Evolutionary conservation across 495 filamentous ascomycete species (phyloP), one percentile per base, ranked within the genome.

Genomic region (Penicillium egyptiacum): DNA sequence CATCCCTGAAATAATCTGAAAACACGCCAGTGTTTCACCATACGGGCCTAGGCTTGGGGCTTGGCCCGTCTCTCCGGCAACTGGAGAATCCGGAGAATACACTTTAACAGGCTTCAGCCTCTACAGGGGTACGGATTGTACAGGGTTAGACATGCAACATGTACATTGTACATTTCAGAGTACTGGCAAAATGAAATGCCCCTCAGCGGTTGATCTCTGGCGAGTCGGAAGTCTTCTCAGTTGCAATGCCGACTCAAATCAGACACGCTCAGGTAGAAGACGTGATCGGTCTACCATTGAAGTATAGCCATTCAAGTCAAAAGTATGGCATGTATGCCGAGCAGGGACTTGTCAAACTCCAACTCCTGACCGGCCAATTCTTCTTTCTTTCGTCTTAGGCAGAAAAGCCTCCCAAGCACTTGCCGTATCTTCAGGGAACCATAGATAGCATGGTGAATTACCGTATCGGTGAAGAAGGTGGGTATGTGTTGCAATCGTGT

Each of bases 21-120:
- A 71, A 69, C 65, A 55, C 69, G 68, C 74, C 74, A 71, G 74
- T 74, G 74, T 77, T 77, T 77, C 74, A 77, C 61, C 58, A 56
- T 16, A 28, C 14, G 33, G 42, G 53, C 20, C 42, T 28, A 46
- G 61, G 55, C 51, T 39, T 42, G 31, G 47, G 41, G 44, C 37
- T 28, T 45, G 20, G 55, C 25, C 4, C 14, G 68, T 74, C 65
- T 65, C 73, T 72, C 65, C 26, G 68, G 73, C 70, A 75, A 75
- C 73, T 72, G 40, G 33, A 33, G 11, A 33, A 14, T 33, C 30
- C 14, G 30, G 30, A 33, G 30, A 33, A 35, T 46, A 22, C 23
- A 25, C 19, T 35, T 35, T 35, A 16, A 37, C 22, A 20, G 41
- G 20, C 19, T 5, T 43, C 10, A 28, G 8, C 14, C 14, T 33